phyloP scores from a whole-genome alignment of 192 early-diverging fungal genomes.

The Lobosporangium transversale region DNA sequence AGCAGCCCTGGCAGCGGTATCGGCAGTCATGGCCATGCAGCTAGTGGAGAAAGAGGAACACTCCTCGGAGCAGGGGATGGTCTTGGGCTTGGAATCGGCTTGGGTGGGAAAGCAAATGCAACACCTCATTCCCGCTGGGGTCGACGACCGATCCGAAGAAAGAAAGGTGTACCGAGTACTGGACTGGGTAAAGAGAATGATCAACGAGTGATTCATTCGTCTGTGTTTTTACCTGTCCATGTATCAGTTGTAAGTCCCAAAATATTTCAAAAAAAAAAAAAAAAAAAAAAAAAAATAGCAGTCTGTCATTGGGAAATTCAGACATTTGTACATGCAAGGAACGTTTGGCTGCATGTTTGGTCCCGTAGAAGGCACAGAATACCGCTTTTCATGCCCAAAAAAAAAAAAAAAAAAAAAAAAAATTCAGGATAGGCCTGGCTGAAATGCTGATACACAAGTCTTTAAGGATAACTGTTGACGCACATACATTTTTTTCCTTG shows the following conservation, averaged over 20 bases:
- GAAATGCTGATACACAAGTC: too few species aligned
- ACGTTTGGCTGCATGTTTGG: too few species aligned
- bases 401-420: too few species aligned
- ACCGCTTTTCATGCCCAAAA: too few species aligned
- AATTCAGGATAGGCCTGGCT: too few species aligned
- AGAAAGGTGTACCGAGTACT: slow-evolving; percentile 28
- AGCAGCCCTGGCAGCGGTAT: not conserved
- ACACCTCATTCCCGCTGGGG: slow-evolving; percentile 20
- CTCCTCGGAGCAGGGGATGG: slow-evolving; percentile 43
- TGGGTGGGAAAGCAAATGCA: slow-evolving; percentile 29
- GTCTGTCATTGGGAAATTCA: too few species aligned
- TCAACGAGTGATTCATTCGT: slow-evolving; percentile 39
- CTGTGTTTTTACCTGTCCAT: slow-evolving; percentile 38
- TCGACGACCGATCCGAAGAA: slow-evolving; percentile 6
- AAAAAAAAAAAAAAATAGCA: too few species aligned
- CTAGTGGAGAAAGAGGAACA: slow-evolving; percentile 23
- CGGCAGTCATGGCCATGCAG: not conserved
- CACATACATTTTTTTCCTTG: too few species aligned
- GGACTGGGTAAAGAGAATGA: slow-evolving; percentile 42
- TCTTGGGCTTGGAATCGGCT: slow-evolving; percentile 35
- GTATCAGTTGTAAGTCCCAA: slow-evolving; percentile 24
- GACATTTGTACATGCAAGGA: too few species aligned
- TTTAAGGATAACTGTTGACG: too few species aligned
- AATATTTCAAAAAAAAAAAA: too few species aligned
- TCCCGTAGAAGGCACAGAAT: too few species aligned